Percentiles rank a stretch among this genome's conserved stretches.
phyloP scores from a whole-genome alignment of 164 flowering plant species.

The Euptelea pleiosperma region DNA sequence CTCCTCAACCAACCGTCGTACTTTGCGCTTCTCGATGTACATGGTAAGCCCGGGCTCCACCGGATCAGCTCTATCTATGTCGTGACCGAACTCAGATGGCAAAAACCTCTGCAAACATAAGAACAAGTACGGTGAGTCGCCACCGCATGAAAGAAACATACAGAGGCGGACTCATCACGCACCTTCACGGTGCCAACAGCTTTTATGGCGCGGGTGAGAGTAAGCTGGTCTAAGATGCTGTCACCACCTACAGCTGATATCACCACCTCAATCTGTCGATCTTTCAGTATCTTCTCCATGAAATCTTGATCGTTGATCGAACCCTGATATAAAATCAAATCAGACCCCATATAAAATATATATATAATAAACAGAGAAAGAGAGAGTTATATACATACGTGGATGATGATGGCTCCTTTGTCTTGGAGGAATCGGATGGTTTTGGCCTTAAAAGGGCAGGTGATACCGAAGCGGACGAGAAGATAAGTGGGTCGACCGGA shows the following conservation, averaged over 20 bases:
- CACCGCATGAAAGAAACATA: too few species aligned
- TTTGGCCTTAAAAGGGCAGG: conserved; percentile 29
- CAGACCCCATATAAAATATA: neutral
- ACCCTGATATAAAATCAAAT: conserved; percentile 33
- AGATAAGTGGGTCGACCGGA: conserved; percentile 45
- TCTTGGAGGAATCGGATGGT: conserved; percentile 36
- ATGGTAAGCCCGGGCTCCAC: conserved; percentile 64
- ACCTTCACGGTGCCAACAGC: conserved; percentile 63
- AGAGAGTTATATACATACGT: conserved; percentile 20
- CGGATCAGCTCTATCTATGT: conserved; percentile 62
- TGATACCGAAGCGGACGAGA: conserved; percentile 26
- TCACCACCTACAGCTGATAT: conserved; percentile 67
- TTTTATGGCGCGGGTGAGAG: conserved; percentile 46
- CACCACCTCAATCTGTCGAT: conserved; percentile 48
- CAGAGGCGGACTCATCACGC: neutral
- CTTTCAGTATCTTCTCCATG: conserved; percentile 46
- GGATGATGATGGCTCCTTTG: conserved; percentile 44
- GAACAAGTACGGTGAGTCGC: too few species aligned
- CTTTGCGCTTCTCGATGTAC: conserved; percentile 53
- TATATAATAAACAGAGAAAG: neutral
- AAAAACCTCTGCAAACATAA: conserved; percentile 50
- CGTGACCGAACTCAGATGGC: conserved; percentile 83
- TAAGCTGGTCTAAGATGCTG: conserved; percentile 37
- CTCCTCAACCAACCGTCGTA: conserved; percentile 44
- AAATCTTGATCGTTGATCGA: conserved; percentile 30